Evolutionary conservation across 331 rosid species (phyloP), one percentile per base, ranked within the genome.

Genomic region (Pyracantha coccinea): DNA sequence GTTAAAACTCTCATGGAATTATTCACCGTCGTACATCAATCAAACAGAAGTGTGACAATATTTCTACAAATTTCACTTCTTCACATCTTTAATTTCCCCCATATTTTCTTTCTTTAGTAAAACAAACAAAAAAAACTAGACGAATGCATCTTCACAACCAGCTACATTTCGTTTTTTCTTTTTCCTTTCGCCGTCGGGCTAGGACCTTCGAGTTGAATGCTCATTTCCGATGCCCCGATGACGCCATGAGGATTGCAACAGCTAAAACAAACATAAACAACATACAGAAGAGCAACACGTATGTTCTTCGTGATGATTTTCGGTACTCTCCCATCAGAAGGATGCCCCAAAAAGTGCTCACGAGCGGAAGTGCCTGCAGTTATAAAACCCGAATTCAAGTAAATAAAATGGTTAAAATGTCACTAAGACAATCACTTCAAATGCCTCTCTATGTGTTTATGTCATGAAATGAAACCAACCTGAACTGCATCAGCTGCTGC

Each of bases 401-500:
- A 24, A 72, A 5, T 24, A 17, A 32, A 31, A 21, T 7, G 0
- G 53, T 23, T 33, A 53, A 6, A n/a, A 20, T 41, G 47, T 41
- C 47, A 41, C 47, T 0, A 41, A 41, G 15, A 41, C 47, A 12
- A 10, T 38, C 44, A 3, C 13, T 38, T 38, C 44, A 11, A 41
- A 41, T 41, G 47, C 47, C 11, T 11, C 47, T 41, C 47, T 10
- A 3, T 41, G 47, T 41, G 47, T 41, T 1, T 41, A 41, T 41
- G 47, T 41, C 5, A 41, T 41, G 23, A 53, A 53, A 53, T 6
- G 17, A 71, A 87, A 82, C 86, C 77, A 67, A 91, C 98, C 85
- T 93, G 98, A 59, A 91, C 98, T 17, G 98, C 92, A 87, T 93
- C 97, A 31, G 98, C 98, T 57, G 98, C 97, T 2, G 98, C 98